These are phyloP conservation scores for Scolecobasidium constrictum DNA, from an alignment of 2,329 filamentous ascomycete species.

Conservation along the genomic window DNA sequence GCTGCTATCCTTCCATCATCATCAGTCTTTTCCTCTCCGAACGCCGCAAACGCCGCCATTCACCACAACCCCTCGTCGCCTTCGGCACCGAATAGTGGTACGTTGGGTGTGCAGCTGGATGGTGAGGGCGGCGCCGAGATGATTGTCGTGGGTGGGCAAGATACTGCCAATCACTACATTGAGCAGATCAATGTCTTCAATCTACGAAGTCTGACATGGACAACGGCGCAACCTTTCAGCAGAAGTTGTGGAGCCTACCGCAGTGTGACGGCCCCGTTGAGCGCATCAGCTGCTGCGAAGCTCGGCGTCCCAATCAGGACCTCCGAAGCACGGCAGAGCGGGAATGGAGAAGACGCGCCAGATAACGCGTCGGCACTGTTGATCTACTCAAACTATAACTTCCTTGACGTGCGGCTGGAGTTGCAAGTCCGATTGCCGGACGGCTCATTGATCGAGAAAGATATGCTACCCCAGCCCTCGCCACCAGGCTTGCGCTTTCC, in stretches of 20 bases:
- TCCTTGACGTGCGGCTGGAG: slow-evolving; percentile 91
- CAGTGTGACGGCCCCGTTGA: slow-evolving; percentile 82
- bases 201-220: slow-evolving; percentile 89
- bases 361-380: slow-evolving; percentile 59
- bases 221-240: slow-evolving; percentile 72
- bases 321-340: slow-evolving; percentile 17
- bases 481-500: slow-evolving; percentile 91
- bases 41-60: slow-evolving; percentile 73
- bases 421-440: slow-evolving; percentile 79
- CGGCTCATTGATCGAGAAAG: slow-evolving; percentile 72
- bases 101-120: slow-evolving; percentile 80
- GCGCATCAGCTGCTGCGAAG: slow-evolving; percentile 51
- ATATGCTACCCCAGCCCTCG: slow-evolving; percentile 78
- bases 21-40: slow-evolving; percentile 73
- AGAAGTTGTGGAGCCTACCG: slow-evolving; percentile 94
- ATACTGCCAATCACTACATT: slow-evolving; percentile 97
- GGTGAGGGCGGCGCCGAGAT: slow-evolving; percentile 90
- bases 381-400: slow-evolving; percentile 99
- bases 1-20: slow-evolving; percentile 85
- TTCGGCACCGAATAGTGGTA: slow-evolving; percentile 70
- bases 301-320: slow-evolving; percentile 48
- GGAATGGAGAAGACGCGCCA: slow-evolving; percentile 24
- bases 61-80: slow-evolving; percentile 76
- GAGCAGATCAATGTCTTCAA: slow-evolving; percentile 99
- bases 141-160: slow-evolving; percentile 93